Conservation (phyloP, 176 grass and related monocot genomes). For the Avena eriantha region DNA sequence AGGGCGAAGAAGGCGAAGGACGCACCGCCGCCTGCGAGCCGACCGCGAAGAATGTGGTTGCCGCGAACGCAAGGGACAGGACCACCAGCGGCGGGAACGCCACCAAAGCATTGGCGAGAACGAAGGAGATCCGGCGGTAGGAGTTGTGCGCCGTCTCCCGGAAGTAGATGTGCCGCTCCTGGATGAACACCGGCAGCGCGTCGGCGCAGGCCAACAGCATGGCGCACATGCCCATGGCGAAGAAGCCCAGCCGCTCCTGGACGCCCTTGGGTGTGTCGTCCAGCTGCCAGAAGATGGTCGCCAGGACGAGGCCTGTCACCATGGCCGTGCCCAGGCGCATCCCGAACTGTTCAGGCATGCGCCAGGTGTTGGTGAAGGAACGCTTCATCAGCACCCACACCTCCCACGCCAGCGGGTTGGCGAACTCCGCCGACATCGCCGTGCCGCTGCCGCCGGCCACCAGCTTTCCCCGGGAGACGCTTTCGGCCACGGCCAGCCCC, state of each 20-base stretch:
- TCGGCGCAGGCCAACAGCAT: slow-evolving; percentile 88
- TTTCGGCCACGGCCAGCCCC: slow-evolving; percentile 44
- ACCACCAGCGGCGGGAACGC: slow-evolving; percentile 41
- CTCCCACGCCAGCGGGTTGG: slow-evolving; percentile 66
- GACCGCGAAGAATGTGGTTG: not conserved
- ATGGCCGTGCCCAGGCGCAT: slow-evolving; percentile 57
- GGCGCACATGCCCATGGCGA: slow-evolving; percentile 82
- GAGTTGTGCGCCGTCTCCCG: slow-evolving; percentile 63
- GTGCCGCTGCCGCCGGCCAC: slow-evolving; percentile 54
- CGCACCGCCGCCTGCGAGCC: too few species aligned
- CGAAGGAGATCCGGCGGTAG: slow-evolving; percentile 56
- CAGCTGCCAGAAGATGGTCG: slow-evolving; percentile 65
- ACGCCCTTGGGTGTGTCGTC: slow-evolving; percentile 11
- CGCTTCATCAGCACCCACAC: slow-evolving; percentile 62
- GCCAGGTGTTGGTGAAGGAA: slow-evolving; percentile 63
- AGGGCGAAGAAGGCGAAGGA: too few species aligned
- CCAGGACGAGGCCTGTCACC: slow-evolving; percentile 58
- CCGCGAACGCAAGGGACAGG: slow-evolving; percentile 13
- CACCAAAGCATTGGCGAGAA: slow-evolving; percentile 10
- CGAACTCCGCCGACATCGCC: slow-evolving; percentile 30
- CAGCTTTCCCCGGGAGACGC: slow-evolving; percentile 57
- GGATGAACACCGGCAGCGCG: slow-evolving; percentile 81
- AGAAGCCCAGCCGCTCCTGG: slow-evolving; percentile 18
- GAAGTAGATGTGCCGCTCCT: not conserved
- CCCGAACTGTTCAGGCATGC: slow-evolving; percentile 78